Base-by-base conservation (phyloP, 768 basidiomycete species). In the Leucogyrophana mollusca region DNA sequence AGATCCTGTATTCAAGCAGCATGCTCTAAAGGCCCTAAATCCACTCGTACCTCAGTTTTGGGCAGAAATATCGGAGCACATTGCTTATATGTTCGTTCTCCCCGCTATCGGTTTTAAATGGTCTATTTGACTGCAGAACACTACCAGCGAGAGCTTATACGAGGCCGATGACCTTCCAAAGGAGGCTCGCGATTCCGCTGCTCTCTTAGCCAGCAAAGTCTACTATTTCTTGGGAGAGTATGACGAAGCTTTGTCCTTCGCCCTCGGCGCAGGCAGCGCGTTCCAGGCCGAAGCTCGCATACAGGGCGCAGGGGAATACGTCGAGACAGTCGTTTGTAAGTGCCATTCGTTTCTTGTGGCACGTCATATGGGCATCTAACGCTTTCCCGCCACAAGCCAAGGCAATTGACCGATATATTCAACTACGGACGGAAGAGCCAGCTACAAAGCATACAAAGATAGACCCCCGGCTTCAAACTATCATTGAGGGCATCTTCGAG, bases 11-110 rank as follows among this genome's bases (percentile, higher is more conserved):
- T 86, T 98, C 64, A 91, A 94, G 61, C 83, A 90, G 57, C 89
- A 96, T 75, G 96, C 96, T 18, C 82, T 99, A 56, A 80, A 81
- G 40, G 78, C 85, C 36, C 77, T 99, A 43, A 87, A 83, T 59
- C 71, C 80, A 13, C 79, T 97, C 36, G 92, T 98, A 6, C 83
- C 94, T 32, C 86, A 90, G 57, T 98, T 97, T 68, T 99, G 96
- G 96, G 87, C 95, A 38, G 96, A 99, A 76, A 95, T 98, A 59
- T 94, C 92, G 56, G 96, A 99, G 67, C 83, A 90, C 62, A 86
- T 97, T 57, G 80, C 87, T 25, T 72, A 83, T 49, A 93, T 98
- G 94, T 91, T 64, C 57, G 90, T 73, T 40, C 49, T 41, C 30
- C 52, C 49, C 27, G 48, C 50, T 30, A 45, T 40, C 21, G 44